Evolutionary conservation across 2,329 filamentous ascomycete species (phyloP).

Genomic region (Botrytis porri): DNA sequence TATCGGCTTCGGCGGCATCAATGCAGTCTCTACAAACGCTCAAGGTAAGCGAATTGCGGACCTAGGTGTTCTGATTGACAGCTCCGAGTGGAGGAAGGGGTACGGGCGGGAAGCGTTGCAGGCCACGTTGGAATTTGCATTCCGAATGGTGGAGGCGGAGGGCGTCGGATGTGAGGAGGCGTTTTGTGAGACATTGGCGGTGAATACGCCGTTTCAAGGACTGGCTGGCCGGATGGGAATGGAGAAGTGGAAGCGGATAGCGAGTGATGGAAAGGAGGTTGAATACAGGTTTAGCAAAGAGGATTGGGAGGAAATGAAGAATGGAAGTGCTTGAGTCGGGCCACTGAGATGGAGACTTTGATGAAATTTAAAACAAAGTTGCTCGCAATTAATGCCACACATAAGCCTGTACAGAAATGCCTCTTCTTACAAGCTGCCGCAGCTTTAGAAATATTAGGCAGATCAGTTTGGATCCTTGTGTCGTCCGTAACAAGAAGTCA

Average conservation of each 20-base stretch:
- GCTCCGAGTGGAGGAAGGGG: background rate
- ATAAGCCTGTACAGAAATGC: background rate
- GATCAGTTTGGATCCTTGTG: background rate
- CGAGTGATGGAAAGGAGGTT: background rate
- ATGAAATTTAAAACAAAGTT: background rate
- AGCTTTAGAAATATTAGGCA: background rate
- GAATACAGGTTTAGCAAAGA: background rate
- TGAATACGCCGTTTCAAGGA: background rate
- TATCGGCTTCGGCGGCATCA: background rate
- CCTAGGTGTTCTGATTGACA: background rate
- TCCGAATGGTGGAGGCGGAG: background rate
- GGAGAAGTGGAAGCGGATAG: background rate
- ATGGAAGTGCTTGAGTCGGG: background rate
- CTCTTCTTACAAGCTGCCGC: background rate
- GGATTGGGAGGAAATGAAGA: background rate
- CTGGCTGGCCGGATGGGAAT: background rate
- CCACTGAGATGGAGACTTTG: background rate
- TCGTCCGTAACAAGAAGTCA: background rate
- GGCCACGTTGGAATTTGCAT: background rate
- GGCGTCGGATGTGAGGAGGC: background rate
- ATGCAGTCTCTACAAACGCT: background rate
- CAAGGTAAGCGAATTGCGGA: background rate
- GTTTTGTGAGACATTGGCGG: background rate
- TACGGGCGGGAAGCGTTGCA: background rate
- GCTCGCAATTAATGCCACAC: background rate